Evolutionary conservation across 1,284 basidiomycete genomes (phyloP).

Genomic region (Ganoderma sinense): DNA sequence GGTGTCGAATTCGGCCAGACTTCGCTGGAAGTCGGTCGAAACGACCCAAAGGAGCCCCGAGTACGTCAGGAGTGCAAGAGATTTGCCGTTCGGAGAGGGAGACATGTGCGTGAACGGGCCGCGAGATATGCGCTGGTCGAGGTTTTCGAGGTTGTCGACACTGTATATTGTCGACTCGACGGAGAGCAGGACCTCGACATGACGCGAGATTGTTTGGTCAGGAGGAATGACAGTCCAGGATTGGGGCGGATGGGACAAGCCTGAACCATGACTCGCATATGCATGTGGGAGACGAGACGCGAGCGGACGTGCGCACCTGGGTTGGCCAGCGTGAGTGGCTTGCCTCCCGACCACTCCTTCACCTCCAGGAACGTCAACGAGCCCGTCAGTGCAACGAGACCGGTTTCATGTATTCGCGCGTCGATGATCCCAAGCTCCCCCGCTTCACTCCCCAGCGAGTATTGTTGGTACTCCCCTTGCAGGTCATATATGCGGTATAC

Average conservation of each 20-base stretch:
- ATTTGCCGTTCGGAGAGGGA: slow-evolving; percentile 93
- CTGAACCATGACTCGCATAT: slow-evolving; percentile 45
- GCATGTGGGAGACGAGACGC: not conserved
- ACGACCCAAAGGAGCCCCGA: slow-evolving; percentile 88
- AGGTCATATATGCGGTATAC: slow-evolving; percentile 91
- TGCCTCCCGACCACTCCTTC: slow-evolving; percentile 83
- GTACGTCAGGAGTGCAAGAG: slow-evolving; percentile 85
- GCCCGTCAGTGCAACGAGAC: slow-evolving; percentile 87
- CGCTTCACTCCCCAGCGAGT: slow-evolving; percentile 86
- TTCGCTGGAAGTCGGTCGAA: slow-evolving; percentile 90
- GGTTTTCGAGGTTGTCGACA: slow-evolving; percentile 85
- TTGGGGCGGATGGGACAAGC: slow-evolving; percentile 77
- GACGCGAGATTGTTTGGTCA: slow-evolving; percentile 85
- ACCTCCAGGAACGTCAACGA: slow-evolving; percentile 84
- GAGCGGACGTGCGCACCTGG: slow-evolving; percentile 58
- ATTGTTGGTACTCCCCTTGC: slow-evolving; percentile 85
- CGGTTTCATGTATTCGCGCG: slow-evolving; percentile 86
- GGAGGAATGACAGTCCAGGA: slow-evolving; percentile 90
- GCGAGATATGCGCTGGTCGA: slow-evolving; percentile 89
- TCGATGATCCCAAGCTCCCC: slow-evolving; percentile 87
- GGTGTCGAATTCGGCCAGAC: slow-evolving; percentile 87
- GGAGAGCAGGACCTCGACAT: slow-evolving; percentile 87
- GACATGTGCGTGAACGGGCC: slow-evolving; percentile 91
- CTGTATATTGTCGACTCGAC: slow-evolving; percentile 80
- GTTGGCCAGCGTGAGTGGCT: slow-evolving; percentile 71